Conservation (phyloP, 306 rosid species). For the Arachis hypogaea region DNA sequence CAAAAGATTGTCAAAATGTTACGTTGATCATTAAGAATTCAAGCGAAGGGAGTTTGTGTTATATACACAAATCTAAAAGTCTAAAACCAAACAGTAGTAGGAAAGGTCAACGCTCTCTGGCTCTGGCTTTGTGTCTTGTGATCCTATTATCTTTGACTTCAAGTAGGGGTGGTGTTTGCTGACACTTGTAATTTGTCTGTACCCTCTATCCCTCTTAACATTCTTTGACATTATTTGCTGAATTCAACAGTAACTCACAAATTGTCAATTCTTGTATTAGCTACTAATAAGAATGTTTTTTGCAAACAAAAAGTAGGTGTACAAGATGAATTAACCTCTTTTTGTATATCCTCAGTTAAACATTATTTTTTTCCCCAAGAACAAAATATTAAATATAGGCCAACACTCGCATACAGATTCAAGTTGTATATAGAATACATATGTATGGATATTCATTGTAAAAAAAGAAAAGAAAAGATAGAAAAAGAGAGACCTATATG, state of each 20-base stretch:
- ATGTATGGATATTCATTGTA: too few relatives aligned
- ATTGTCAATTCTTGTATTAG: not conserved
- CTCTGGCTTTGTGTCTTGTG: not conserved
- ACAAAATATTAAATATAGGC: not conserved
- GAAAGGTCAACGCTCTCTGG: slow-evolving; percentile 30
- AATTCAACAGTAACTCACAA: slow-evolving; percentile 7
- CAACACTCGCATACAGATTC: too few relatives aligned
- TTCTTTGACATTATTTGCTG: slow-evolving; percentile 3
- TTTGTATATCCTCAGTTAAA: not conserved
- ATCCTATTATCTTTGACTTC: slow-evolving; percentile 33
- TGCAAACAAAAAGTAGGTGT: too few relatives aligned
- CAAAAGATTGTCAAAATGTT: not conserved
- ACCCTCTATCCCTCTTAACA: not conserved
- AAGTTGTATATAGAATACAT: too few relatives aligned
- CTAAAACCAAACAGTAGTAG: slow-evolving; percentile 8
- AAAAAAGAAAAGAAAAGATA: too few relatives aligned
- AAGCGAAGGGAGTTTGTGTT: not conserved
- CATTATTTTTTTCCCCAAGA: not conserved
- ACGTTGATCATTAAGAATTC: not conserved
- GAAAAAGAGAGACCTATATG: too few relatives aligned
- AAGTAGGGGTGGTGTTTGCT: slow-evolving; percentile 17
- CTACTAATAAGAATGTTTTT: slow-evolving; percentile 2
- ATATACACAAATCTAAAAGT: slow-evolving; percentile 8
- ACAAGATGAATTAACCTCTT: not conserved
- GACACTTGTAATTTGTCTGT: slow-evolving; percentile 14